Evolutionary conservation across 129 eudicot genomes (phyloP).

Genomic region (Centella asiatica): DNA sequence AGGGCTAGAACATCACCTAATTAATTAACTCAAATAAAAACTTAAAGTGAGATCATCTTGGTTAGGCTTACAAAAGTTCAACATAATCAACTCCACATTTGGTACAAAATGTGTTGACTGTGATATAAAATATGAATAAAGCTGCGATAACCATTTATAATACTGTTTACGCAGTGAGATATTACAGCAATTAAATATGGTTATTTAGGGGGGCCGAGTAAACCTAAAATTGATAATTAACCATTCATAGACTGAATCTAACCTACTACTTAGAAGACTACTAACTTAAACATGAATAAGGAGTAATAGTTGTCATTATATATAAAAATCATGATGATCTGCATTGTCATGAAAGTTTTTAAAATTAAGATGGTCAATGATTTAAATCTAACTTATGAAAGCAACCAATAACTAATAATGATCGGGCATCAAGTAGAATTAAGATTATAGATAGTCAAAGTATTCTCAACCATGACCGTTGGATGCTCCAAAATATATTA

Average conservation of each 20-base stretch:
- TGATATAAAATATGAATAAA: not conserved
- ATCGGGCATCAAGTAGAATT: not conserved
- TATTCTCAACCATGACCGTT: not conserved
- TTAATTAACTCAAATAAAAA: not conserved
- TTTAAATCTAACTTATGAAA: slow-evolving; percentile 22
- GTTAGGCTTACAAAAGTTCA: not conserved
- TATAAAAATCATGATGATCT: slow-evolving; percentile 14
- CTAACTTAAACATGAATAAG: not conserved
- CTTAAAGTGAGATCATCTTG: not conserved
- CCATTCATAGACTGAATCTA: slow-evolving; percentile 18
- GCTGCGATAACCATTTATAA: not conserved
- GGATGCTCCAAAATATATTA: not conserved
- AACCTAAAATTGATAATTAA: slow-evolving; percentile 26
- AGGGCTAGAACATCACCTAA: too few species aligned
- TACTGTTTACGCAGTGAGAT: not conserved
- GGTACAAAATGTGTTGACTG: not conserved
- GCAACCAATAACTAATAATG: slow-evolving; percentile 21
- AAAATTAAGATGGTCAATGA: slow-evolving; percentile 30
- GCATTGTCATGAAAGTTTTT: slow-evolving; percentile 16
- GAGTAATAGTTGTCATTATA: slow-evolving; percentile 22
- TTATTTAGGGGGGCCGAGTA: slow-evolving; percentile 29
- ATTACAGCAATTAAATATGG: not conserved
- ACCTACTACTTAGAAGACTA: slow-evolving; percentile 16
- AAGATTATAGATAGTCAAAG: not conserved
- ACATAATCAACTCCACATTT: not conserved